Base-by-base conservation (phyloP, 129 eudicot genomes). In the Helianthus tuberosus region DNA sequence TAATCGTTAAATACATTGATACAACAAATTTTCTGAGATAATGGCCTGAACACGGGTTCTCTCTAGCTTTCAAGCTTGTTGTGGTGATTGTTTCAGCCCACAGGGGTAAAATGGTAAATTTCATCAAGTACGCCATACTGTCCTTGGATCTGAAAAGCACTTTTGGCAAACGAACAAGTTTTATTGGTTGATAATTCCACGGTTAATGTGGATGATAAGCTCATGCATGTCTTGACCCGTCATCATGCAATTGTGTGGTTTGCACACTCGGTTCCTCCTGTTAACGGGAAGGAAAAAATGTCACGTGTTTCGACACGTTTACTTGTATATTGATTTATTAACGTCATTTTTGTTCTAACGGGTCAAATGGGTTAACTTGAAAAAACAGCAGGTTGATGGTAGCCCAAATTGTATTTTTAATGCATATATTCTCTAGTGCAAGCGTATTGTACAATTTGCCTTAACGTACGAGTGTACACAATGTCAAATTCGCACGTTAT, bases 181-280 rank as follows among this genome's bases (percentile, higher is more conserved):
- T 27, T 64, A 59, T 38, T 48, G 69, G 75, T 76, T 68, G 81
- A 25, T 14, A 29, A 15, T 71, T 4, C 36, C 36, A 32, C 32
- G 38, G 20, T 51, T 70, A 72, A 54, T 66, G 36, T 16, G 44
- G 52, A 66, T 11, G 23, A 47, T 25, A 55, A 51, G 64, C 59
- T 87, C 82, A 93, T 77, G 87, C 64, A 80, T 88, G 96, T 64
- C 94, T 83, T 72, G 93, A 53, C 44, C 88, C 86, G 66, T 91
- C 87, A 44, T 90, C 99, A 75, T 90, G 97, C 91, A 92, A 74
- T 73, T 92, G 99, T 11, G 93, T 64, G 69, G 89, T 83, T 83
- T 97, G 82, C 71, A 94, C 87, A 78, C 83, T 84, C 14, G 97
- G 86, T 54, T 94, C 99, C 47, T 91, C 99, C 97, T 94, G 82